Evolutionary conservation across 805 yeast genomes (phyloP).

Genomic region (Brettanomyces sp.): DNA sequence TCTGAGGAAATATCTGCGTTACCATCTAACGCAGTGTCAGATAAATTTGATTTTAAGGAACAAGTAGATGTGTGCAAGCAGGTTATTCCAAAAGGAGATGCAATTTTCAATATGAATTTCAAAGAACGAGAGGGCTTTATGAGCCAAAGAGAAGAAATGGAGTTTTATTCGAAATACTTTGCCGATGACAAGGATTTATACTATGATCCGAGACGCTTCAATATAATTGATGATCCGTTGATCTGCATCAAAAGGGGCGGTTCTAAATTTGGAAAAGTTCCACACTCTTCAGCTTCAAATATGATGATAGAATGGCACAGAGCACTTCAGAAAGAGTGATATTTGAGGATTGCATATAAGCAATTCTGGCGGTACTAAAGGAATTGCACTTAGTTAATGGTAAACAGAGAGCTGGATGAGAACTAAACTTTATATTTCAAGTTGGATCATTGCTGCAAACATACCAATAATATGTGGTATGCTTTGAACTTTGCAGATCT

Average conservation of each 20-base stretch:
- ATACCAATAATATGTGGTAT: too few species aligned
- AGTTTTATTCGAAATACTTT: slow-evolving; percentile 29
- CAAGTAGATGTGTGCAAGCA: too few species aligned
- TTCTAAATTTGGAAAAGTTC: slow-evolving; percentile 8
- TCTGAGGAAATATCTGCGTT: not conserved
- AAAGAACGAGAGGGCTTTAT: slow-evolving; percentile 30
- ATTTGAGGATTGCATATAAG: too few species aligned
- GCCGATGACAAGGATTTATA: slow-evolving; percentile 17
- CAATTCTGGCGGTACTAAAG: too few species aligned
- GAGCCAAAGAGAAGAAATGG: slow-evolving; percentile 26
- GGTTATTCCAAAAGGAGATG: slow-evolving; percentile 9
- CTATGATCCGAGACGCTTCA: slow-evolving; percentile 4
- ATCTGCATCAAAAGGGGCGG: slow-evolving; percentile 12
- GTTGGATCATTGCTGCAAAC: too few species aligned
- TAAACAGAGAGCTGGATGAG: too few species aligned
- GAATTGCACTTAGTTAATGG: too few species aligned
- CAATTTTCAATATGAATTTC: slow-evolving; percentile 16
- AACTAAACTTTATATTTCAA: too few species aligned
- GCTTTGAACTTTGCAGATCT: too few species aligned
- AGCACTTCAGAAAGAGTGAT: not conserved
- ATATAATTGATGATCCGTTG: slow-evolving; percentile 15
- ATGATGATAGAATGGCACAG: slow-evolving; percentile 12
- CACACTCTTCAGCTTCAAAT: slow-evolving; percentile 16
- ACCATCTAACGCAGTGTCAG: too few species aligned
- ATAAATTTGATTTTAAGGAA: too few species aligned